Evolutionary conservation across 2,329 filamentous ascomycete genomes (phyloP).

Genomic region (Diaporthe sp.): DNA sequence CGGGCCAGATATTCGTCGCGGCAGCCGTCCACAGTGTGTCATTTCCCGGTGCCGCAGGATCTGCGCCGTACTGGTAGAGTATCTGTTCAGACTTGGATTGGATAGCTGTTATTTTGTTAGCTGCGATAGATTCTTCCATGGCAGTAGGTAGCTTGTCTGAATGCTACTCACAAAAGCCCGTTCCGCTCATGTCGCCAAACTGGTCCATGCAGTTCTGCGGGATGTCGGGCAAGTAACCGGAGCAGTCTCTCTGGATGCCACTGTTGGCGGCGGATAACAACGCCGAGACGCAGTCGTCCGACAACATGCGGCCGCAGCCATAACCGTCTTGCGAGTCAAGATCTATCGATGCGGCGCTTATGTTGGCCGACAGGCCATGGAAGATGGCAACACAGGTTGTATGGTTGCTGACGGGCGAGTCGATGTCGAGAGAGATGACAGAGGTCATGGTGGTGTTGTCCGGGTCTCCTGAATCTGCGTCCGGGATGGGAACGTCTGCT

Average conservation of each 20-base stretch:
- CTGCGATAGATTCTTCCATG: neutral
- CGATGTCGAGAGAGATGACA: neutral
- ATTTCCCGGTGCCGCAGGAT: neutral
- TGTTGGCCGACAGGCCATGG: neutral
- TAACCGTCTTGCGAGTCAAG: neutral
- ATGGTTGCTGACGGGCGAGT: neutral
- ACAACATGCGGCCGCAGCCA: neutral
- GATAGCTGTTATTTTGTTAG: neutral
- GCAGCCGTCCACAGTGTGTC: neutral
- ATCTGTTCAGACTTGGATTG: neutral
- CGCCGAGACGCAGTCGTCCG: neutral
- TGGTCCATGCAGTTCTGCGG: neutral
- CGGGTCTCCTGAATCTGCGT: neutral
- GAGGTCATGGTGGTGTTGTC: constrained; percentile 4
- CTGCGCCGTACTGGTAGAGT: neutral
- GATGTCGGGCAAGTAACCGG: neutral
- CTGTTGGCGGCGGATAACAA: neutral
- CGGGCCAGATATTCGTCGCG: neutral
- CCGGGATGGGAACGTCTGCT: constrained; percentile 1
- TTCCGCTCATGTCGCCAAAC: neutral
- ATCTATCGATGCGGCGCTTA: neutral
- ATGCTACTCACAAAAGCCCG: neutral
- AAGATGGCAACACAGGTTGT: neutral
- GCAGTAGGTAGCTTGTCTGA: neutral
- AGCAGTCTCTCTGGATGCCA: neutral